Conservation (phyloP, 768 basidiomycete genomes). For the Pulveroboletus sp. region DNA sequence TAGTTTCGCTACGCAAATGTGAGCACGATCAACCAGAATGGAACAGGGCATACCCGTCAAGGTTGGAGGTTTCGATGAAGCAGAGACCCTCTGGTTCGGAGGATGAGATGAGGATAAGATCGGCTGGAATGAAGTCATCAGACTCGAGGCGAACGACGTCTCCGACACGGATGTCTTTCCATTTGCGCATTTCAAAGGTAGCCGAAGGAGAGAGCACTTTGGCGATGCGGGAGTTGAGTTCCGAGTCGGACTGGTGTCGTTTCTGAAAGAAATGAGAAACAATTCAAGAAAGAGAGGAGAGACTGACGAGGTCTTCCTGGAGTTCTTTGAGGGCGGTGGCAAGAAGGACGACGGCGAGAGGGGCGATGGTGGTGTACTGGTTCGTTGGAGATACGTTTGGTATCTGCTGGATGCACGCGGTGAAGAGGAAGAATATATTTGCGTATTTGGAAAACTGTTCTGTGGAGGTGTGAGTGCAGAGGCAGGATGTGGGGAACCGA, state of each 20-base stretch:
- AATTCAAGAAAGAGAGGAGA: not conserved
- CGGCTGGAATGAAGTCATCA: slow-evolving; percentile 94
- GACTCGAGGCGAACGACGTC: slow-evolving; percentile 89
- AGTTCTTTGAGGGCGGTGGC: slow-evolving; percentile 95
- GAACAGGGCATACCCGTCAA: slow-evolving; percentile 74
- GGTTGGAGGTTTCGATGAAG: slow-evolving; percentile 96
- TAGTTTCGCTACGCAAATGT: slow-evolving; percentile 69
- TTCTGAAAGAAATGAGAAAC: slow-evolving; percentile 50
- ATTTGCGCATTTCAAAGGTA: slow-evolving; percentile 70
- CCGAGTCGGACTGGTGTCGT: slow-evolving; percentile 92
- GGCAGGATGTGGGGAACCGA: no score
- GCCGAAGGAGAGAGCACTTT: slow-evolving; percentile 66
- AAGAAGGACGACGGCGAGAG: slow-evolving; percentile 81
- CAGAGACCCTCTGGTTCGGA: slow-evolving; percentile 97
- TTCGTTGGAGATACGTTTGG: slow-evolving; percentile 97
- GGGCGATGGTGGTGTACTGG: slow-evolving; percentile 89
- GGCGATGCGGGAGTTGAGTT: slow-evolving; percentile 79
- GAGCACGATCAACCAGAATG: not conserved
- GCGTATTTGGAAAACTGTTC: slow-evolving; percentile 99
- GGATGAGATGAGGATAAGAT: slow-evolving; percentile 80
- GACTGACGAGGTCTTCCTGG: slow-evolving; percentile 77
- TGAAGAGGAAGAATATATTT: slow-evolving; percentile 98
- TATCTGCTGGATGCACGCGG: slow-evolving; percentile 95
- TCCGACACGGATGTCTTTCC: slow-evolving; percentile 88
- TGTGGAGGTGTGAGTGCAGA: slow-evolving; percentile 34